Evolutionary conservation across 208 protist species (phyloP).

Genomic region (Acanthamoeba comandoni): DNA sequence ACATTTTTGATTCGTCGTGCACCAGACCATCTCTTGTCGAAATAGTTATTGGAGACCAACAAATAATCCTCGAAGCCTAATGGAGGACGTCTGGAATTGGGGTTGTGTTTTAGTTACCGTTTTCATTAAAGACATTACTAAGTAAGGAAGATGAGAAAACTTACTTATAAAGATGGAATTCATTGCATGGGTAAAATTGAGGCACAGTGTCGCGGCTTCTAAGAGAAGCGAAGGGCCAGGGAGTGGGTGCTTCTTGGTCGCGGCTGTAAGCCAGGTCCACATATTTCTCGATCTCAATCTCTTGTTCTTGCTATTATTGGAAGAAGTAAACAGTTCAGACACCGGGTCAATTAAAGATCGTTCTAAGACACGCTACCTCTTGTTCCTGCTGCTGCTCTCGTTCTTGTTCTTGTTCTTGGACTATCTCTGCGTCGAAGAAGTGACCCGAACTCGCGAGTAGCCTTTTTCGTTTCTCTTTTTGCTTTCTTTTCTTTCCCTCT

Average conservation of each 20-base stretch:
- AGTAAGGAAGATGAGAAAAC: background rate
- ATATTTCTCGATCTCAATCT: slow-evolving; percentile 88
- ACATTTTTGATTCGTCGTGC: slow-evolving; percentile 93
- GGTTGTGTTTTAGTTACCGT: background rate
- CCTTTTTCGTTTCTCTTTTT: slow-evolving; percentile 65
- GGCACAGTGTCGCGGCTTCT: slow-evolving; percentile 74
- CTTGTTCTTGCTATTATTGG: slow-evolving; percentile 84
- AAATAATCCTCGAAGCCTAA: slow-evolving; percentile 88
- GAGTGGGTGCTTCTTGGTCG: slow-evolving; percentile 91
- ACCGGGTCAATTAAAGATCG: background rate
- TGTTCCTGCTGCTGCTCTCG: slow-evolving; percentile 85
- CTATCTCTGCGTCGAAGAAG: slow-evolving; percentile 82
- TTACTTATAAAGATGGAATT: slow-evolving; percentile 70
- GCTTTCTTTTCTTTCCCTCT: slow-evolving; percentile 83
- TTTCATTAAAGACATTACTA: background rate
- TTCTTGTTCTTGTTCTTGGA: slow-evolving; percentile 82
- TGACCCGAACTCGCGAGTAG: slow-evolving; percentile 74
- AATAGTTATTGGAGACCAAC: slow-evolving; percentile 94
- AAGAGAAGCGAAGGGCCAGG: slow-evolving; percentile 86
- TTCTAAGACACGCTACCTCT: slow-evolving; percentile 14
- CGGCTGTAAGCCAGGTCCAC: slow-evolving; percentile 89
- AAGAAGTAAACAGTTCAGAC: background rate
- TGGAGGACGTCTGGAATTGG: slow-evolving; percentile 12
- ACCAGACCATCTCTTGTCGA: slow-evolving; percentile 91
- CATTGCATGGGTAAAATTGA: slow-evolving; percentile 75